phyloP scores from a whole-genome alignment of 179 eudicot genomes.

The Camellia oleifera region DNA sequence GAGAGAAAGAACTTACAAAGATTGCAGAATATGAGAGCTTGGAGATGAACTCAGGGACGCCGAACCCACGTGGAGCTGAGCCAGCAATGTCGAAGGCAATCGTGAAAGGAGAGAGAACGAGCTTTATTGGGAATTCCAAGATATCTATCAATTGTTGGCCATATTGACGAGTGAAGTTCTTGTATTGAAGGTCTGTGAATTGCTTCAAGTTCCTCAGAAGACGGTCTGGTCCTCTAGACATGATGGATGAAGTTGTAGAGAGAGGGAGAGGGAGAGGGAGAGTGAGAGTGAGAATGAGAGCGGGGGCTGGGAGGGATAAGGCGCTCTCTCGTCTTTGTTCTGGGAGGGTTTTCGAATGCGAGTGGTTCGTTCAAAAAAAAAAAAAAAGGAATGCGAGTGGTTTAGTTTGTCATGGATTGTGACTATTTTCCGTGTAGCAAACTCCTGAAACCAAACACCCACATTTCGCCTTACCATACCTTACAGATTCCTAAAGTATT shows the following conservation, averaged over 20 bases:
- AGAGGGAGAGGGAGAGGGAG: not conserved
- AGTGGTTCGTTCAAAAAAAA: too few relatives aligned
- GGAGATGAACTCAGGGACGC: slow-evolving; percentile 81
- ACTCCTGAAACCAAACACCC: too few relatives aligned
- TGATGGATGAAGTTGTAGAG: slow-evolving; percentile 10
- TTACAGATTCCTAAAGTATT: too few relatives aligned
- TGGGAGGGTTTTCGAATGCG: too few relatives aligned
- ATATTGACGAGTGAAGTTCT: slow-evolving; percentile 37
- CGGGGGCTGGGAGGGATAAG: not conserved
- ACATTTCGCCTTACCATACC: too few relatives aligned
- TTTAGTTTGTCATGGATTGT: too few relatives aligned
- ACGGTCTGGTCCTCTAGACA: slow-evolving; percentile 42
- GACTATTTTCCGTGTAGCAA: too few relatives aligned
- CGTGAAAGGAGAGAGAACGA: slow-evolving; percentile 75
- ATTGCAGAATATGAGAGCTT: slow-evolving; percentile 69
- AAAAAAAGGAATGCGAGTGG: too few relatives aligned
- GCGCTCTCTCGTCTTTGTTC: too few relatives aligned
- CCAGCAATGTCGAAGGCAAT: slow-evolving; percentile 70
- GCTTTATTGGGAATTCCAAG: slow-evolving; percentile 60
- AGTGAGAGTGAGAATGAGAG: not conserved
- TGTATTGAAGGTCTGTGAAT: slow-evolving; percentile 47
- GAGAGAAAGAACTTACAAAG: slow-evolving; percentile 42
- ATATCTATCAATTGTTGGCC: slow-evolving; percentile 56
- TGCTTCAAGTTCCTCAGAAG: slow-evolving; percentile 33
- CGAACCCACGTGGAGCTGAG: slow-evolving; percentile 93